These are phyloP conservation scores for Coccinonectria pachysandricola DNA, from an alignment of 2,329 filamentous ascomycete genomes.

Conservation along the genomic window DNA sequence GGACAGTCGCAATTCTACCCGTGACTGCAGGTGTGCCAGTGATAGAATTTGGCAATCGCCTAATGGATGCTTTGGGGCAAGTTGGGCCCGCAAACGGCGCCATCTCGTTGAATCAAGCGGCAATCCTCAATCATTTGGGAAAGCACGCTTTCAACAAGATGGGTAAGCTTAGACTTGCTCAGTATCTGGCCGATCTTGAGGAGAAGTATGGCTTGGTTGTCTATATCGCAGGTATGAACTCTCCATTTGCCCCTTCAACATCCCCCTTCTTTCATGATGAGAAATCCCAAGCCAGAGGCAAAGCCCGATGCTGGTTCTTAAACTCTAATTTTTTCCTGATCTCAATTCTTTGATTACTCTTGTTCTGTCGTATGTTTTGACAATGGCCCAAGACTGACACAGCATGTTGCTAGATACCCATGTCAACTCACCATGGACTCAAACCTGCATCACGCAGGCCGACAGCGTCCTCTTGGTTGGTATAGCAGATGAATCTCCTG, in stretches of 20 bases:
- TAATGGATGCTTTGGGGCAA: slow-evolving; percentile 81
- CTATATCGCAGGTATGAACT: slow-evolving; percentile 67
- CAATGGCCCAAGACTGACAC: slow-evolving; percentile 17
- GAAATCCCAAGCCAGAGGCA: slow-evolving; percentile 39
- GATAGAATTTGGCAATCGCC: slow-evolving; percentile 81
- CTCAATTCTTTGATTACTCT: slow-evolving; percentile 1
- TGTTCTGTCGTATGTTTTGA: slow-evolving; percentile 3
- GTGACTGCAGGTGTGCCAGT: slow-evolving; percentile 88
- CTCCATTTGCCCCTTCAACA: slow-evolving; percentile 2
- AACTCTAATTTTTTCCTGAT: slow-evolving; percentile 62
- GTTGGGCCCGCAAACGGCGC: slow-evolving; percentile 85
- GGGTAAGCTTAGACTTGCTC: slow-evolving; percentile 89
- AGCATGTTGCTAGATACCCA: slow-evolving; percentile 62
- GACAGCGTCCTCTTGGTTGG: slow-evolving; percentile 93
- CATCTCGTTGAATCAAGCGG: slow-evolving; percentile 83
- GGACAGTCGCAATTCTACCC: slow-evolving; percentile 85
- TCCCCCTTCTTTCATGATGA: slow-evolving; percentile 35
- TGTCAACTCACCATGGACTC: slow-evolving; percentile 95
- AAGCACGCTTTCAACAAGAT: slow-evolving; percentile 95
- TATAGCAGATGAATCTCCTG: slow-evolving; percentile 78
- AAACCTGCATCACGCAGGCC: slow-evolving; percentile 93
- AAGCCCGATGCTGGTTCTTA: slow-evolving; percentile 45
- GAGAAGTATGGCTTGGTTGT: slow-evolving; percentile 94
- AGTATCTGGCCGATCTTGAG: slow-evolving; percentile 92
- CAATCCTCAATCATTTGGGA: slow-evolving; percentile 88